Conservation (phyloP, 768 basidiomycete genomes). For the Termitomyces bulborhizus region DNA sequence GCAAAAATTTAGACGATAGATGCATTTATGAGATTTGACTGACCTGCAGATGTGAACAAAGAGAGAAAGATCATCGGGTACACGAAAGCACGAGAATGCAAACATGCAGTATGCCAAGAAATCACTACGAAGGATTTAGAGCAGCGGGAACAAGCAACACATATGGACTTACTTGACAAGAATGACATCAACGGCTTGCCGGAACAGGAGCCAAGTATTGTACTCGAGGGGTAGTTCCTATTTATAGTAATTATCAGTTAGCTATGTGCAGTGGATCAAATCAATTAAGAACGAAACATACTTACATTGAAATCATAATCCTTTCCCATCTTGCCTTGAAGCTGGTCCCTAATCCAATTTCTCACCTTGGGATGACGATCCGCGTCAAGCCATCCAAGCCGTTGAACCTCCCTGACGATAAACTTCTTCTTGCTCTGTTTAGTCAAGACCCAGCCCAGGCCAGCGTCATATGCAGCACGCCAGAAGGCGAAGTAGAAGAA, state of each 20-base stretch:
- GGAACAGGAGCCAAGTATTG: slow-evolving; percentile 94
- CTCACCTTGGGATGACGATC: slow-evolving; percentile 54
- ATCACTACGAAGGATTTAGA: slow-evolving; percentile 49
- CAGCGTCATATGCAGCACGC: slow-evolving; percentile 87
- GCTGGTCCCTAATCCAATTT: slow-evolving; percentile 81
- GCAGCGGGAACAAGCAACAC: background rate
- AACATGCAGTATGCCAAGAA: slow-evolving; percentile 95
- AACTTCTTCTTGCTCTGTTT: slow-evolving; percentile 94
- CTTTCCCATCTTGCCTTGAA: slow-evolving; percentile 89
- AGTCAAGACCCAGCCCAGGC: slow-evolving; percentile 89
- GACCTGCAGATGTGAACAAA: slow-evolving; percentile 75
- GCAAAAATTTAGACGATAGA: background rate
- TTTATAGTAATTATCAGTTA: slow-evolving; percentile 4
- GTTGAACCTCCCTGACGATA: slow-evolving; percentile 79
- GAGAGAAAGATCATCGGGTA: slow-evolving; percentile 71
- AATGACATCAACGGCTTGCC: slow-evolving; percentile 94
- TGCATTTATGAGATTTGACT: slow-evolving; percentile 7
- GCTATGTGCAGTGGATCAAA: background rate
- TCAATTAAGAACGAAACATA: background rate
- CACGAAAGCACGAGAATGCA: slow-evolving; percentile 87
- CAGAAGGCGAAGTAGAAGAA: slow-evolving; percentile 89
- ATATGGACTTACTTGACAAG: slow-evolving; percentile 73
- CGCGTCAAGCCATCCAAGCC: slow-evolving; percentile 86
- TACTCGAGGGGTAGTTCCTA: slow-evolving; percentile 90
- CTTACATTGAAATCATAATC: slow-evolving; percentile 85